These are phyloP conservation scores for Pelargonium cotyledonis DNA, from an alignment of 441 rosid genomes.

Conservation along the genomic window DNA sequence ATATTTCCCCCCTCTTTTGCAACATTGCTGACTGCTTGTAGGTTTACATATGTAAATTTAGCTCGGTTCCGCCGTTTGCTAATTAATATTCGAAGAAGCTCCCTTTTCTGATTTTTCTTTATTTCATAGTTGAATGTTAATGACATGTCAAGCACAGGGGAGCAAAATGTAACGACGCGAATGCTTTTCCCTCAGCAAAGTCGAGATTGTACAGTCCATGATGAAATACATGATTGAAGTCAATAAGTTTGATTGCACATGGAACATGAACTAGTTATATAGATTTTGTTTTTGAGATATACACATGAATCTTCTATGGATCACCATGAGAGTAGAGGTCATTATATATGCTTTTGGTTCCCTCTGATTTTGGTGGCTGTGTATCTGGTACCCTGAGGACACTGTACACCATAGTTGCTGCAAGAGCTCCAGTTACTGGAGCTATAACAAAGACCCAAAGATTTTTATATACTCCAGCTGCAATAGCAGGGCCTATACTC, in stretches of 20 bases:
- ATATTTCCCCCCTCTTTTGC: not conserved
- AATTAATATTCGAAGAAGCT: too few relatives aligned
- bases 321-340: conserved; percentile 23
- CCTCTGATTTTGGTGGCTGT: conserved; percentile 18
- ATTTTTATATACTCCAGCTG: conserved; percentile 35
- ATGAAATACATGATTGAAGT: too few relatives aligned
- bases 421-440: conserved; percentile 44
- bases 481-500: conserved; percentile 52
- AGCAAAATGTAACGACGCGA: too few relatives aligned
- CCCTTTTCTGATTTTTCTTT: too few relatives aligned
- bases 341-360: conserved; percentile 23
- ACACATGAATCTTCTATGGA: conserved; percentile 15
- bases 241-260: too few relatives aligned
- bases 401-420: conserved; percentile 28
- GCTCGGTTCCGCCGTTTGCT: too few relatives aligned
- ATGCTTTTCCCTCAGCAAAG: too few relatives aligned
- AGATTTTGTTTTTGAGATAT: not conserved
- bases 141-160: too few relatives aligned
- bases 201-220: too few relatives aligned
- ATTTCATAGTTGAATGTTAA: too few relatives aligned
- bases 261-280: too few relatives aligned
- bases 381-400: conserved; percentile 26
- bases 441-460: conserved; percentile 43
- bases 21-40: conserved; percentile 3
- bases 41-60: not conserved